Evolutionary conservation across 2,329 filamentous ascomycete species (phyloP), one percentile per base, ranked within the genome.

Genomic region (Knufia fluminis): DNA sequence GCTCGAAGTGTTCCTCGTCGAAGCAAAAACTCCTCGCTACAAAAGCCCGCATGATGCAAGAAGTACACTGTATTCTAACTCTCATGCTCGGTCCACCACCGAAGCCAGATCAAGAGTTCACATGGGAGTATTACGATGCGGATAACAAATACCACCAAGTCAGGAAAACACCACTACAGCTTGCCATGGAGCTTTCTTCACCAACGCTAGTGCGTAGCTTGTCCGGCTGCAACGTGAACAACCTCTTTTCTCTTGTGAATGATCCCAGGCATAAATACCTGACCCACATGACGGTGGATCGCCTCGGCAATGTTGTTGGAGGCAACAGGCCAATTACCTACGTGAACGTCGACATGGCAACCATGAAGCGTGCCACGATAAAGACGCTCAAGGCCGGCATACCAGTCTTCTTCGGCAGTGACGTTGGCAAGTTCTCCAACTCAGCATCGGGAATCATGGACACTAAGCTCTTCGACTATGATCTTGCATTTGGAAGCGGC

Each of bases 321-420:
- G 86, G 86, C 7, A 7, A 28, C 35, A 76, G 83, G 7, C 78
- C 78, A 3, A 76, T 94, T 47, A 85, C 80, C 7, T 94, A 94
- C 63, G 79, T 94, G 61, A 94, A 94, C 62, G 86, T 92, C 14
- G 75, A 82, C 52, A 89, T 89, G 73, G 55, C 66, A 1, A 75
- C 77, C 0, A 80, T 94, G 57, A 94, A 94, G 67, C 62, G 70
- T 0, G 81, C 84, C 0, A 85, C 83, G 58, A 79, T 94, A 43
- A 73, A 77, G 24, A 92, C 89, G 86, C 77, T 94, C 43, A 78
- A 80, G 61, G 80, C 82, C 9, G 87, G 86, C 1, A 69, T 86
- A 3, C 88, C 89, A 8, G 78, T 94, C 45, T 94, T 94, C 75
- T 94, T 95, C 63, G 89, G 89, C 50, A 85, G 79, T 45, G 89